Base-by-base conservation (phyloP, 805 yeast genomes). In the Saccharomycopsis sp. region DNA sequence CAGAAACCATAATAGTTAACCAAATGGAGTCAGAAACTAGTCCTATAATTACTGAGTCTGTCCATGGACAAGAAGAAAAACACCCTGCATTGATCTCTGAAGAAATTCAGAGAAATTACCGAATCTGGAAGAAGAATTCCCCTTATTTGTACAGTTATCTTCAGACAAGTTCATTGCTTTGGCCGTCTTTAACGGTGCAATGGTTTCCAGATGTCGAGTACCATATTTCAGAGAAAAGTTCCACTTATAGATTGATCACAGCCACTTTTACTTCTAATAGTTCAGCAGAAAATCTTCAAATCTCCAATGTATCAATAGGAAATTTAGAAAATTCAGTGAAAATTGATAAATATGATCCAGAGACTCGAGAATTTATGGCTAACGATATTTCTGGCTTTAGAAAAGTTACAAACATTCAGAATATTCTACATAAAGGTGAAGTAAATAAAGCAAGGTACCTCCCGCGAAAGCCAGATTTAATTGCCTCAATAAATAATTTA, bases 401-500 rank as follows among this genome's bases (percentile, higher is more conserved):
- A 39, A 45, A 60, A 58, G 38, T 44, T 3, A 14, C 35, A 7
- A 29, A 19, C 7, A 29, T 35, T 3, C 94, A 85, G 60, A 71
- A 72, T 37, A 78, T 85, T n/a, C 68, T 74, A 27, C 87, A 79
- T 53, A 59, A 65, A 1, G 88, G 85, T 2, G 93, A 82, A 51
- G 80, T 88, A 45, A 85, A 86, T 57, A 73, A 75, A 50, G 79
- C 84, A 0, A 68, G 81, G 29, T 76, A 74, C 55, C 75, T 85
- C 79, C 95, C 96, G 0, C 90, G 83, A 53, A 89, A 89, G 55
- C 93, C 93, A 1, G 93, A 88, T 56, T 56, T 89, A 4, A 69
- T 89, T 4, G 86, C 89, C 1, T 74, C 87, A 16, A 75, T 79
- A 7, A 77, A 84, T 35, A 76, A 81, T 34, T 59, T 64, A 26